A percentile compares a stretch with the other conserved stretches of the same genome.
Evolutionary conservation across 2,329 filamentous ascomycete species (phyloP).

Genomic region (Aspergillus tanneri): DNA sequence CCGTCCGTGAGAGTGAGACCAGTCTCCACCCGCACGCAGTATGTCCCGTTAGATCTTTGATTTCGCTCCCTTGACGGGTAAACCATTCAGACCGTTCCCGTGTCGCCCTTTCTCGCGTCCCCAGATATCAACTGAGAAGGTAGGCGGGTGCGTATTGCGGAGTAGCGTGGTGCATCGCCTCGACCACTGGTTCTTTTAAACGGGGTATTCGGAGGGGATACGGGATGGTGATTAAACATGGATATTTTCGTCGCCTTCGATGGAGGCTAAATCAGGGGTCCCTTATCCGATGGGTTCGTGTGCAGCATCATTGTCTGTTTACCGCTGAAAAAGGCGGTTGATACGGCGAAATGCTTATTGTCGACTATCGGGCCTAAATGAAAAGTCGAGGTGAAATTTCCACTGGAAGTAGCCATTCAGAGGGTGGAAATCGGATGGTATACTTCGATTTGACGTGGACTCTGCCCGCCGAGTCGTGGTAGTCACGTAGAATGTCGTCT

Average conservation of each 20-base stretch:
- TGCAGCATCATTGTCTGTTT: constrained; percentile 1
- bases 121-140: background rate
- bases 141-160: background rate
- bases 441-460: background rate
- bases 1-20: background rate
- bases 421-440: background rate
- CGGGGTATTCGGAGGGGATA: background rate
- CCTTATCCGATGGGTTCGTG: background rate
- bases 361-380: background rate
- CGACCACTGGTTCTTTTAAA: background rate
- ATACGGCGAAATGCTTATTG: background rate
- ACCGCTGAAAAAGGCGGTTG: background rate
- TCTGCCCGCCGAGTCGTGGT: background rate
- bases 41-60: background rate
- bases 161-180: background rate
- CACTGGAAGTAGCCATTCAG: constrained; percentile 6
- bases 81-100: constrained; percentile 6
- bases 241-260: constrained; percentile 1
- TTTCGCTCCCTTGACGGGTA: constrained; percentile 3
- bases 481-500: background rate
- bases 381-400: background rate
- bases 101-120: background rate
- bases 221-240: background rate
- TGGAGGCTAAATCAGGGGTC: background rate
- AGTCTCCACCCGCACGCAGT: constrained; percentile 2